These are phyloP conservation scores for Lolium rigidum DNA, from an alignment of 176 grass and related monocot species.

Conservation along the genomic window DNA sequence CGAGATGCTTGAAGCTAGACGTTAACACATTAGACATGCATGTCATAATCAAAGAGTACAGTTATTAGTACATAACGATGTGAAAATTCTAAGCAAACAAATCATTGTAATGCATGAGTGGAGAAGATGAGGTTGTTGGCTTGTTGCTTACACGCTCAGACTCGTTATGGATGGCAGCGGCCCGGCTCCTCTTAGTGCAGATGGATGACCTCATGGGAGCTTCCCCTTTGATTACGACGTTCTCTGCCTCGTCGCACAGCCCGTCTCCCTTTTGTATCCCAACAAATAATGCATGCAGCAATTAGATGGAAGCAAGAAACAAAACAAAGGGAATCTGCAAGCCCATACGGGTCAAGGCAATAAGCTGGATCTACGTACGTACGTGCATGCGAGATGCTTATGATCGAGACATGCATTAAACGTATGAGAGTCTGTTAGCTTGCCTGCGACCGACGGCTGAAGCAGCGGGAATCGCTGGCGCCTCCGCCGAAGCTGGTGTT, in stretches of 20 bases:
- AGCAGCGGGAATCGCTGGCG: slow-evolving; percentile 66
- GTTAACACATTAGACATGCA: not conserved
- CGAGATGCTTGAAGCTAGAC: not conserved
- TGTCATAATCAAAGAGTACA: not conserved
- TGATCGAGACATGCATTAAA: not conserved
- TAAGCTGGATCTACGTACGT: not conserved
- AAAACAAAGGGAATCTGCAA: not conserved
- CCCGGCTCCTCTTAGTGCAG: slow-evolving; percentile 76
- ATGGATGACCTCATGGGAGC: slow-evolving; percentile 49
- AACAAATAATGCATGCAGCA: not conserved
- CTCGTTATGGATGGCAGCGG: slow-evolving; percentile 83
- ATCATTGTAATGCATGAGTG: slow-evolving; percentile 8
- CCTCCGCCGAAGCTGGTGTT: slow-evolving; percentile 68
- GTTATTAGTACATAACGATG: not conserved
- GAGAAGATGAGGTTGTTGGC: not conserved
- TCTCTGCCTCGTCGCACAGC: slow-evolving; percentile 60
- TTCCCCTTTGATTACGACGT: slow-evolving; percentile 45
- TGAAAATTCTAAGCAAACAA: not conserved
- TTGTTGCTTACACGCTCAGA: slow-evolving; percentile 90
- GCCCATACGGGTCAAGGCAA: not conserved
- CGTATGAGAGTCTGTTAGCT: not conserved
- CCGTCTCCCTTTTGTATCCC: slow-evolving; percentile 56
- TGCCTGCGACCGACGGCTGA: slow-evolving; percentile 71
- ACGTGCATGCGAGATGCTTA: slow-evolving; percentile 22
- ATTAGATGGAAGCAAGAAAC: not conserved